Percentiles rank a stretch among this genome's conserved stretches.
These are phyloP conservation scores for Calocybe gangraenosa DNA, from an alignment of 768 basidiomycete species.

Conservation along the genomic window DNA sequence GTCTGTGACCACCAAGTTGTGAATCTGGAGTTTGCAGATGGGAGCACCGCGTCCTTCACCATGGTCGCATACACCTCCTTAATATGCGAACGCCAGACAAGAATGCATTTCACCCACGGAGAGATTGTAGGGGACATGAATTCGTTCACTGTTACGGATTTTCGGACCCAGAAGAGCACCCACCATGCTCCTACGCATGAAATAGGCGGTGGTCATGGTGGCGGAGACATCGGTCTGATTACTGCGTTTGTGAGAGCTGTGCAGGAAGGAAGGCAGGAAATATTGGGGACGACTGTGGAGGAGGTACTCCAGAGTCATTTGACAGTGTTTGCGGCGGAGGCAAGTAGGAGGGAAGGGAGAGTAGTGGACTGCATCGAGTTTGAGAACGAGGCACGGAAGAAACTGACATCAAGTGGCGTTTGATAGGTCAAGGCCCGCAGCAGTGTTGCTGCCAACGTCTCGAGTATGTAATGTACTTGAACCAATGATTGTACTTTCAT, in stretches of 20 bases:
- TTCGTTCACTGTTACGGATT: conserved; percentile 73
- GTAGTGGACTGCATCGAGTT: conserved; percentile 71
- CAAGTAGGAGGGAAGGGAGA: conserved; percentile 61
- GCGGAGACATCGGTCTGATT: conserved; percentile 79
- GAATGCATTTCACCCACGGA: conserved; percentile 82
- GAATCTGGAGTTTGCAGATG: conserved; percentile 80
- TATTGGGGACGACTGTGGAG: conserved; percentile 60
- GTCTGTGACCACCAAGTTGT: conserved; percentile 92
- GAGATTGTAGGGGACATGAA: conserved; percentile 88
- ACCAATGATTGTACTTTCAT: too few relatives aligned
- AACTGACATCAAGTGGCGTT: conserved; percentile 4
- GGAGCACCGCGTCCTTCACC: conserved; percentile 55
- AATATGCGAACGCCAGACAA: conserved; percentile 79
- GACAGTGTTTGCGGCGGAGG: conserved; percentile 86
- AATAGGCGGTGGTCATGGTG: conserved; percentile 71
- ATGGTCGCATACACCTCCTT: conserved; percentile 84
- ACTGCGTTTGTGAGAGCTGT: conserved; percentile 75
- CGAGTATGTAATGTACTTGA: too few relatives aligned
- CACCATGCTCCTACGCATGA: conserved; percentile 46
- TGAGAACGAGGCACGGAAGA: conserved; percentile 44
- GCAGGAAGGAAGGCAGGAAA: conserved; percentile 52
- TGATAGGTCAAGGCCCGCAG: neutral
- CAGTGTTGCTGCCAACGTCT: neutral
- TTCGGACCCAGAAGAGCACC: conserved; percentile 49
- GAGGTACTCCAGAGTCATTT: conserved; percentile 78